Conservation (phyloP, 2,329 filamentous ascomycete genomes). For the Fusarium cyanostomum region DNA sequence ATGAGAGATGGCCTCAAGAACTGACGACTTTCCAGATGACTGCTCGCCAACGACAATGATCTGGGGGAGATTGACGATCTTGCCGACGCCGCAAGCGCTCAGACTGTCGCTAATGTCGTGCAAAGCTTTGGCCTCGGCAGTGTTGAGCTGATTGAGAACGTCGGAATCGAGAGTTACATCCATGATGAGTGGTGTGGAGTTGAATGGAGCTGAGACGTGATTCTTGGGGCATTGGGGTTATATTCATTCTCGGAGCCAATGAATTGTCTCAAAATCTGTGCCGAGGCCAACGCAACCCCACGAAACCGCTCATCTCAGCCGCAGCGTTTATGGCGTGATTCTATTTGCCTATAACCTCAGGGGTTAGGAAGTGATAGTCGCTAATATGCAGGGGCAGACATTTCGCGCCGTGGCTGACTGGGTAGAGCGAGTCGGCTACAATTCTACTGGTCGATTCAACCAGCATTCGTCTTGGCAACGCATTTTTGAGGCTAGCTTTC, state of each 20-base stretch:
- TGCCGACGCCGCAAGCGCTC: constrained; percentile 58
- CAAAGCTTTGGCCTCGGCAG: constrained; percentile 55
- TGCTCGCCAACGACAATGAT: constrained; percentile 69
- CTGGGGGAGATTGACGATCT: constrained; percentile 60
- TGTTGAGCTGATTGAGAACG: constrained; percentile 50
- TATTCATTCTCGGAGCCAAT: background rate
- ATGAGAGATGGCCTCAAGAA: constrained; percentile 70
- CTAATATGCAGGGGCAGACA: too few species aligned
- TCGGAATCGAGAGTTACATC: constrained; percentile 17
- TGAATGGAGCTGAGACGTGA: background rate
- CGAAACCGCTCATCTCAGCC: background rate
- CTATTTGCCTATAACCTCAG: background rate
- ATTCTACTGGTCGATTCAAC: too few species aligned
- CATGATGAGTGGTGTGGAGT: constrained; percentile 12
- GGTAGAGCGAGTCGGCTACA: too few species aligned
- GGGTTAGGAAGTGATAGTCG: too few species aligned
- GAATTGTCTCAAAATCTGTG: background rate
- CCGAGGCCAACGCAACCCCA: background rate
- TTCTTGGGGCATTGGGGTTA: background rate
- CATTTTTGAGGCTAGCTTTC: too few species aligned
- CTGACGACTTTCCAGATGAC: constrained; percentile 70
- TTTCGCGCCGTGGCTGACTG: too few species aligned
- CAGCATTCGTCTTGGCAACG: too few species aligned
- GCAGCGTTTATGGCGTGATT: background rate
- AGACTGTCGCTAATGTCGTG: constrained; percentile 64